A percentile compares a stretch with the other conserved stretches of the same genome.
These are phyloP conservation scores for Colletotrichum sp. DNA, from an alignment of 2,329 filamentous ascomycete species.

Conservation along the genomic window DNA sequence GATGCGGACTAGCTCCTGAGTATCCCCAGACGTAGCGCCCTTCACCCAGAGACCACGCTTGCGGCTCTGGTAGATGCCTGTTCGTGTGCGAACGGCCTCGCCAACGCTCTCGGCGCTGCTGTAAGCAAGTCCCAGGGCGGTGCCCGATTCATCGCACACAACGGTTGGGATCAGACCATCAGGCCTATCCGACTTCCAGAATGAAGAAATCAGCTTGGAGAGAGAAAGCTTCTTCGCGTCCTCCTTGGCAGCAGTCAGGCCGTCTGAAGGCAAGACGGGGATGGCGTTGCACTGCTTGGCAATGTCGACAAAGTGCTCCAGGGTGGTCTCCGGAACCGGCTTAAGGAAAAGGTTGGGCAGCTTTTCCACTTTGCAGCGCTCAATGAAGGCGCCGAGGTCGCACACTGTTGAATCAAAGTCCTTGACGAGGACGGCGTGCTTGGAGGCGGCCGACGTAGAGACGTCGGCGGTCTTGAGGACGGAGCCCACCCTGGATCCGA, in stretches of 20 bases:
- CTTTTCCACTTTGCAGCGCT: slow-evolving; percentile 50
- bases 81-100: slow-evolving; percentile 79
- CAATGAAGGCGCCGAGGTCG: slow-evolving; percentile 48
- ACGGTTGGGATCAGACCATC: slow-evolving; percentile 89
- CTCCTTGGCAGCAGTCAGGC: slow-evolving; percentile 71
- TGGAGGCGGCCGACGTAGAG: slow-evolving; percentile 42
- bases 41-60: slow-evolving; percentile 98
- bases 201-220: slow-evolving; percentile 72
- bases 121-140: slow-evolving; percentile 89
- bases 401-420: slow-evolving; percentile 51
- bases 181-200: slow-evolving; percentile 79
- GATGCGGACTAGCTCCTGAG: slow-evolving; percentile 85
- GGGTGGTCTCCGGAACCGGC: slow-evolving; percentile 49
- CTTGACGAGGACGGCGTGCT: slow-evolving; percentile 57
- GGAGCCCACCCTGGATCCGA: slow-evolving; percentile 61
- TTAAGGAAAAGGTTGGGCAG: slow-evolving; percentile 56
- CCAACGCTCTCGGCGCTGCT: slow-evolving; percentile 89
- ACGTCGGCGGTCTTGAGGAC: slow-evolving; percentile 52
- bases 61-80: slow-evolving; percentile 92
- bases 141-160: slow-evolving; percentile 86
- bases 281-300: slow-evolving; percentile 62
- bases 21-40: slow-evolving; percentile 91
- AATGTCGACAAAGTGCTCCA: slow-evolving; percentile 52
- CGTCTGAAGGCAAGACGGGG: slow-evolving; percentile 75
- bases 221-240: slow-evolving; percentile 68